Conservation (phyloP, 805 yeast genomes). For the Aciculoconidium aculeatum region DNA sequence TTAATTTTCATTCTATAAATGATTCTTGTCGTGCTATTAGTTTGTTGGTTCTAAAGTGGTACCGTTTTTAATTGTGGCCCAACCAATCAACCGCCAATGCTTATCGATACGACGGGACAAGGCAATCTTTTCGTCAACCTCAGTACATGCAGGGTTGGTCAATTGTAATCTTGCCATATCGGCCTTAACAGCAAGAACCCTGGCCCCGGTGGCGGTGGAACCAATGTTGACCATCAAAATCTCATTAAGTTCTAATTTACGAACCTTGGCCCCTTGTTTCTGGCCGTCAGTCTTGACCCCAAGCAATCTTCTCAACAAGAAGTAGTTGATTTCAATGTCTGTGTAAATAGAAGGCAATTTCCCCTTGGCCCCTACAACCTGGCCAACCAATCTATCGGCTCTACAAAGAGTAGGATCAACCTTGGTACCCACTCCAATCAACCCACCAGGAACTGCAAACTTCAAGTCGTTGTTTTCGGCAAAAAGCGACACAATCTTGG, state of each 20-base stretch:
- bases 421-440: slow-evolving; percentile 98
- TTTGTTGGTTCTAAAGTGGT: slow-evolving; percentile 81
- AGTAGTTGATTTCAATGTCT: slow-evolving; percentile 95
- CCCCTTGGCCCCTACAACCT: slow-evolving; percentile 97
- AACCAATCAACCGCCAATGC: slow-evolving; percentile 99
- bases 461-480: slow-evolving; percentile 98
- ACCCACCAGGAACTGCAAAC: slow-evolving; percentile 99
- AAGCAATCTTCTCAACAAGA: slow-evolving; percentile 89
- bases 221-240: slow-evolving; percentile 99
- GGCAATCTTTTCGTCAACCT: slow-evolving; percentile 96
- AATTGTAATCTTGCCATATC: slow-evolving; percentile 98
- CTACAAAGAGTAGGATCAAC: slow-evolving; percentile 98
- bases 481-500: slow-evolving; percentile 87
- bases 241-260: slow-evolving; percentile 90
- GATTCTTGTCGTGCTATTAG: too few species aligned
- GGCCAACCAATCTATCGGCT: slow-evolving; percentile 99
- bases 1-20: too few species aligned
- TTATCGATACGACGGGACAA: slow-evolving; percentile 97
- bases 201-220: slow-evolving; percentile 98
- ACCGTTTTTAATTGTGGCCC: slow-evolving; percentile 98
- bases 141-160: slow-evolving; percentile 98
- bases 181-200: slow-evolving; percentile 95
- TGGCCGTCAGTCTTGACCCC: slow-evolving; percentile 99
- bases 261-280: slow-evolving; percentile 88
- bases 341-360: slow-evolving; percentile 93